phyloP scores from a whole-genome alignment of 805 yeast species.

The Pichia exigua region DNA sequence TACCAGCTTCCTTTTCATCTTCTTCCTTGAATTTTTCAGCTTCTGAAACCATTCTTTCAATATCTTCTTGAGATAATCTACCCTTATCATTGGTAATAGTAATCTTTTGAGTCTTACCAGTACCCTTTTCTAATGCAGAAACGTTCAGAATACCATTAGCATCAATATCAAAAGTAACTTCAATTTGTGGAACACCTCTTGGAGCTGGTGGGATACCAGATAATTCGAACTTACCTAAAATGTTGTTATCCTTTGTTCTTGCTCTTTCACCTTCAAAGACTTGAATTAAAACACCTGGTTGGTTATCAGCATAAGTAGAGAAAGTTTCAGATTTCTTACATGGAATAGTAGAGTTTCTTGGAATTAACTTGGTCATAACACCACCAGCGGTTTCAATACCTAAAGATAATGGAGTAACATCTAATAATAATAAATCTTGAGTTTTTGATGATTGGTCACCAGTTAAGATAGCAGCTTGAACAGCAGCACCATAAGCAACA shows the following conservation, averaged over 20 bases:
- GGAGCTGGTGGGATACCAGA: constrained; percentile 69
- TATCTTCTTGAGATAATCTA: constrained; percentile 55
- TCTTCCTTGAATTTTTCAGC: constrained; percentile 58
- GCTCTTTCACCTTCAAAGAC: constrained; percentile 80
- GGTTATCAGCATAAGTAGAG: constrained; percentile 80
- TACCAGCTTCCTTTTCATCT: constrained; percentile 64
- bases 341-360: constrained; percentile 73
- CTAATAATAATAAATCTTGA: constrained; percentile 87
- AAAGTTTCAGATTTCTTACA: constrained; percentile 65
- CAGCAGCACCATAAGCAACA: constrained; percentile 99
- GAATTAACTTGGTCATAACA: constrained; percentile 68
- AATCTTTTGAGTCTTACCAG: constrained; percentile 44
- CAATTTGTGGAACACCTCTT: constrained; percentile 74
- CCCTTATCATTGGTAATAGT: constrained; percentile 41
- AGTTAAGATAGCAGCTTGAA: constrained; percentile 92
- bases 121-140: constrained; percentile 49
- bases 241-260: constrained; percentile 66
- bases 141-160: constrained; percentile 69
- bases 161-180: constrained; percentile 70
- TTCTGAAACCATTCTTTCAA: constrained; percentile 57
- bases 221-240: constrained; percentile 67
- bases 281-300: constrained; percentile 73
- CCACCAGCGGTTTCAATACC: constrained; percentile 87
- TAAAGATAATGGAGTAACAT: constrained; percentile 87
- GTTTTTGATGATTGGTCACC: constrained; percentile 97